Base-by-base conservation (phyloP, 164 flowering plant species). In the Annona cherimola region DNA sequence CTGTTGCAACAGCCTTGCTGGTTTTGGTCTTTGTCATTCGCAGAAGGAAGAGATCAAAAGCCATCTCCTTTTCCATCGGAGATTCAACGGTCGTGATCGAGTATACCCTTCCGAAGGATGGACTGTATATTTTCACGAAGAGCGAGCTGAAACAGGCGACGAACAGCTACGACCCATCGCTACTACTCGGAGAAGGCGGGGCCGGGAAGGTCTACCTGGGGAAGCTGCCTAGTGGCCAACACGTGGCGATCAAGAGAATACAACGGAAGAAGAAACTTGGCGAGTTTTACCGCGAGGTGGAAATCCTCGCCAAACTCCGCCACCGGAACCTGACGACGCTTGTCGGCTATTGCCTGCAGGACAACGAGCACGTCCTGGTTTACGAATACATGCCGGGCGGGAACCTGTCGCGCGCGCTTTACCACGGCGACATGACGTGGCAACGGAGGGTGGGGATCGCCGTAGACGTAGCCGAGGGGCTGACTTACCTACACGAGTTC, bases 151-250 rank as follows among this genome's bases (percentile, higher is more conserved):
- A 60, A 45, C 62, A 61, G 16, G 71, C 75, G 8, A 73, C 75
- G 35, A 67, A 67, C 63, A 60, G 63, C 12, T 73, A 67, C 45
- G 70, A 73, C 61, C 70, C 42, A 20, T 3, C 26, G n/a, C 45
- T 67, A 40, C 26, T 67, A 3, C 18, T 73, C 44, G 75, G 75
- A 44, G 66, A 67, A 64, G 75, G 75, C 8, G 75, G 42, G 44
- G 67, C 76, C 44, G 76, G 76, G 39, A 62, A 40, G 62, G 76
- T 74, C 20, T 74, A 74, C 45, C 12, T 68, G 9, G 66, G 79
- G n/a, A 73, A 69, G 72, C 67, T 83, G 4, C 72, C 76, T 4
- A 68, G 68, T 68, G 72, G 72, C 54, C 76, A 74, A 50, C 67
- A 42, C 40, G 76, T 74, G 40, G 76, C 76, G 1, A 50, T 74